Conservation (phyloP, 192 early-diverging fungal genomes). For the Pilaira anomala region DNA sequence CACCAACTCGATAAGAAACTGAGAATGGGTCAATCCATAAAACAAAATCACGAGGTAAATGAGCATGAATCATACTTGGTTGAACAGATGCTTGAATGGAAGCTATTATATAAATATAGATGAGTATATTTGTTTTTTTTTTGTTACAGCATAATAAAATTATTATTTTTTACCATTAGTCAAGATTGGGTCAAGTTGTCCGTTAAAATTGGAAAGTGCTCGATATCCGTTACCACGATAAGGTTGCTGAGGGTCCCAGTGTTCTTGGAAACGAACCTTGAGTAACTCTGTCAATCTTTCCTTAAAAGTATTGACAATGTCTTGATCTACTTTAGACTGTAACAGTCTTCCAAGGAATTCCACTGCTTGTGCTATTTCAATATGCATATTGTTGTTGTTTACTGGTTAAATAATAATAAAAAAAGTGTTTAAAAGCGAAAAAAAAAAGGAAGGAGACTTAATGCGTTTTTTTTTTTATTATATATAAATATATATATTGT, state of each 20-base stretch:
- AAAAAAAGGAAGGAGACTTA: neutral
- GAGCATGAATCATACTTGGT: constrained; percentile 43
- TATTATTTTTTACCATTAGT: constrained; percentile 40
- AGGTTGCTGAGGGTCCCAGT: constrained; percentile 72
- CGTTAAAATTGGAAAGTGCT: constrained; percentile 70
- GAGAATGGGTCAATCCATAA: constrained; percentile 76
- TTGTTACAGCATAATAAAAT: neutral
- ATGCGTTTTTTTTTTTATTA: too few species aligned
- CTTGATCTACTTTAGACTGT: constrained; percentile 29
- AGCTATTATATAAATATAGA: constrained; percentile 34
- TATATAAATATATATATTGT: too few species aligned
- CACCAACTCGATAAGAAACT: constrained; percentile 71
- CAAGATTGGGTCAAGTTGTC: constrained; percentile 60
- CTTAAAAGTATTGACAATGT: constrained; percentile 41
- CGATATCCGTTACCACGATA: constrained; percentile 72
- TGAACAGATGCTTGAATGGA: constrained; percentile 48
- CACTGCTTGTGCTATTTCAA: constrained; percentile 40
- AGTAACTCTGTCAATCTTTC: constrained; percentile 50
- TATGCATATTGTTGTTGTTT: constrained; percentile 25
- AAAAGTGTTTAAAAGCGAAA: neutral
- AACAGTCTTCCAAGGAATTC: constrained; percentile 38
- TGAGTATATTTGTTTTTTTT: neutral
- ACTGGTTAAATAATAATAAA: too few species aligned
- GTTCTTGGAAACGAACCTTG: constrained; percentile 56
- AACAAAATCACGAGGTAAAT: constrained; percentile 66